Conservation (phyloP, 148 eudicot species). For the Fagopyrum homotropicum region DNA sequence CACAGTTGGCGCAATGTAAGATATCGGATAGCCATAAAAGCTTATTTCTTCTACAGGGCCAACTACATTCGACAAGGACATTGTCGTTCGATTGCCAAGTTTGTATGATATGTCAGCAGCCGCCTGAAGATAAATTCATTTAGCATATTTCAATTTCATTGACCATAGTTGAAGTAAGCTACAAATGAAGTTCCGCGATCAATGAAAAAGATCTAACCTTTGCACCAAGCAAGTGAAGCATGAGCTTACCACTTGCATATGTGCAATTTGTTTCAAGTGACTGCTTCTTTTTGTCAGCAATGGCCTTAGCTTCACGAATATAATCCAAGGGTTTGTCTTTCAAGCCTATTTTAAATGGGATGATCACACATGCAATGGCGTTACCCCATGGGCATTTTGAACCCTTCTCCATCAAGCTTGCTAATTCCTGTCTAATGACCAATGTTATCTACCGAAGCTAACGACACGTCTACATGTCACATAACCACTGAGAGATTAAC, state of each 20-base stretch:
- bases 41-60: conserved; percentile 62
- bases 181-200: background rate
- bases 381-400: conserved; percentile 59
- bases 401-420: conserved; percentile 43
- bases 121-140: conserved; percentile 18
- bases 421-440: conserved; percentile 34
- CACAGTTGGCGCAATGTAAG: conserved; percentile 54
- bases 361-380: conserved; percentile 38
- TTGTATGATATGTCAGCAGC: conserved; percentile 18
- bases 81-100: conserved; percentile 27
- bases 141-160: background rate
- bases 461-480: background rate
- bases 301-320: conserved; percentile 44
- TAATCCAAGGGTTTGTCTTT: conserved; percentile 48
- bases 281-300: conserved; percentile 45
- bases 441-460: background rate
- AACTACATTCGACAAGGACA: conserved; percentile 53
- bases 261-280: conserved; percentile 50
- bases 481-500: background rate
- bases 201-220: conserved; percentile 16
- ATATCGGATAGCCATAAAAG: conserved; percentile 50
- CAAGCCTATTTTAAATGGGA: conserved; percentile 44
- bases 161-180: background rate
- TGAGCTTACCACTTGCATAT: conserved; percentile 12
- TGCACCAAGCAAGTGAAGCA: conserved; percentile 34